Evolutionary conservation across 129 eudicot species (phyloP), one percentile per base, ranked within the genome.

Genomic region (Tagetes patula): DNA sequence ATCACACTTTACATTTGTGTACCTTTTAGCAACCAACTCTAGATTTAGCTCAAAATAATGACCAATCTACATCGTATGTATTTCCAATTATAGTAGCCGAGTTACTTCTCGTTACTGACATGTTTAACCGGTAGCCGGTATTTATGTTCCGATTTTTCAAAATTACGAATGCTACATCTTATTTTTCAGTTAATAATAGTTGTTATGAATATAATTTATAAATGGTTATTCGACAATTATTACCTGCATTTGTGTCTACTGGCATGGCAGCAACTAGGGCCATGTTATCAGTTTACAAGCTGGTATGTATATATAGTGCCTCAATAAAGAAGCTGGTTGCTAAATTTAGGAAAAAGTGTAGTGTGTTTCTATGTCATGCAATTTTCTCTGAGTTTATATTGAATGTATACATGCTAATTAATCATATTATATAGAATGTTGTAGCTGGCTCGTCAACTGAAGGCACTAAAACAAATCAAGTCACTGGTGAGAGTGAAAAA

Each of bases 401-500:
- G 30, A 61, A 36, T 52, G 31, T 63, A 8, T 52, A 31, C 10
- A 55, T 9, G 54, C 41, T 47, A 54, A 45, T n/a, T 55, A 63
- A 37, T 31, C 7, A 42, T 71, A 8, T 56, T 11, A 12, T 78
- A 63, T 38, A 81, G 85, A 50, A 20, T 10, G 76, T 65, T 74
- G 69, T 64, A 32, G 40, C 43, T 13, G 76, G 68, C 72, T 80
- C 61, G 20, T 43, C 80, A 60, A 72, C 47, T 45, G 84, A 53
- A 52, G 70, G 48, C 9, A 14, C 69, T 80, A 66, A 76, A 67
- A 71, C 76, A 42, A 38, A 48, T 61, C 74, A 65, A 75, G 70
- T 49, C 49, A 61, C 27, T 62, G 88, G 75, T 65, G 96, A 86
- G 71, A 83, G 80, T 81, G 89, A 81, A 80, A 78, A 77, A 56